Percentiles rank a stretch among this genome's conserved stretches.
phyloP scores from a whole-genome alignment of 2,329 filamentous ascomycete genomes.

The Aspergillus sojae region DNA sequence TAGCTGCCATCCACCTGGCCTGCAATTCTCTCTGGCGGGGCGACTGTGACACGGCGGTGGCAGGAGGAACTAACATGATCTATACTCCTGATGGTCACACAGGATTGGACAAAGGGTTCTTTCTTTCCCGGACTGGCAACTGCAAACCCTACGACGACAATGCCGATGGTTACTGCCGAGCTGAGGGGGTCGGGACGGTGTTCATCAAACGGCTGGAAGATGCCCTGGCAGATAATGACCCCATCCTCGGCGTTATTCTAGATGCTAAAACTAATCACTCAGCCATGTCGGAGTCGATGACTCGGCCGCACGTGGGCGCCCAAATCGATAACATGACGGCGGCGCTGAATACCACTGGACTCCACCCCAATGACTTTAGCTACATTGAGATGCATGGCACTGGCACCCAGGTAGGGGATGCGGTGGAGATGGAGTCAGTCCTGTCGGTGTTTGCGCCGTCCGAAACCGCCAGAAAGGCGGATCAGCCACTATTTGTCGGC shows the following conservation, averaged over 20 bases:
- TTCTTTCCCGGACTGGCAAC: conserved; percentile 39
- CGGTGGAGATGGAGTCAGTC: conserved; percentile 41
- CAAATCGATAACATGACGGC: conserved; percentile 45
- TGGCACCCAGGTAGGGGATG: conserved; percentile 41
- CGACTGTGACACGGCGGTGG: conserved; percentile 77
- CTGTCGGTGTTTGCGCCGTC: conserved; percentile 28
- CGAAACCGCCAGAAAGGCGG: conserved; percentile 13
- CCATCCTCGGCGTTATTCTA: conserved; percentile 46
- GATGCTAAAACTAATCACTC: conserved; percentile 48
- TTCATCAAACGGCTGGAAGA: conserved; percentile 54
- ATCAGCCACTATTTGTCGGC: conserved; percentile 36
- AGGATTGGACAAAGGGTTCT: conserved; percentile 61
- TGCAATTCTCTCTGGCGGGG: conserved; percentile 72
- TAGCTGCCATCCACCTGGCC: conserved; percentile 70
- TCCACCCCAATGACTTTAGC: conserved; percentile 39
- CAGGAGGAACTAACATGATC: conserved; percentile 71
- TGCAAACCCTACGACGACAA: conserved; percentile 53
- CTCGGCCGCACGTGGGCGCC: conserved; percentile 17
- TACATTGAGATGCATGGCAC: conserved; percentile 45
- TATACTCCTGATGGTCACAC: conserved; percentile 79
- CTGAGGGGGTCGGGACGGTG: conserved; percentile 52
- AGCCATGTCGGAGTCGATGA: too few relatives aligned
- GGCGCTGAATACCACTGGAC: conserved; percentile 38
- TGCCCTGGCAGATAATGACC: conserved; percentile 53
- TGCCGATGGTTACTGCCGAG: conserved; percentile 59